phyloP scores from a whole-genome alignment of 768 basidiomycete species.

The Gelatoporia subvermispora region DNA sequence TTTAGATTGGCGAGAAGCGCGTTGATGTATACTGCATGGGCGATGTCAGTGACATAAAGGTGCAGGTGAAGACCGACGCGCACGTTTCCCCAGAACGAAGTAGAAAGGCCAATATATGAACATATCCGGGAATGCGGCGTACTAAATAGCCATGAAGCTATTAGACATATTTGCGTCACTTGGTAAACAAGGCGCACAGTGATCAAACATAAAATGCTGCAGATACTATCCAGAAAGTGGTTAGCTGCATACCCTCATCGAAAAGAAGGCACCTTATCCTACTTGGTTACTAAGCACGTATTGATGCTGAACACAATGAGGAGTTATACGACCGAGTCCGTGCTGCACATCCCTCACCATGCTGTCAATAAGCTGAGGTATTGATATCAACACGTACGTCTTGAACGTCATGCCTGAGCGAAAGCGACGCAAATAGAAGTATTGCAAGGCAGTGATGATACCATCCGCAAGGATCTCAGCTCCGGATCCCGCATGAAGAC shows the following conservation, averaged over 20 bases:
- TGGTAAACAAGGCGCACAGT: no score
- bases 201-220: conserved; percentile 9
- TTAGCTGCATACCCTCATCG: no score
- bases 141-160: conserved; percentile 3
- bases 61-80: neutral
- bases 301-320: conserved; percentile 15
- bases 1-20: conserved; percentile 17
- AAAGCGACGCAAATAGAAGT: conserved; percentile 5
- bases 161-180: neutral
- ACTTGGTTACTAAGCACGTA: conserved; percentile 16
- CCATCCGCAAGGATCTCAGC: conserved; percentile 9
- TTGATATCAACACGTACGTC: neutral
- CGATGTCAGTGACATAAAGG: no score
- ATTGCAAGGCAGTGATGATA: conserved; percentile 11
- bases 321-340: conserved; percentile 11
- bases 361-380: no score
- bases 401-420: conserved; percentile 10
- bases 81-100: conserved; percentile 16
- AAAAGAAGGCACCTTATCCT: no score
- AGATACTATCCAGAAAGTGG: conserved; percentile 1
- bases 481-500: conserved; percentile 12
- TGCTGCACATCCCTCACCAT: neutral
- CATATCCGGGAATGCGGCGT: conserved; percentile 4
- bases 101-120: conserved; percentile 16
- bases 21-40: conserved; percentile 18